Percentiles rank a stretch among this genome's conserved stretches.
Conservation (phyloP, 306 rosid species). For the Hippophae gyantsensis region DNA sequence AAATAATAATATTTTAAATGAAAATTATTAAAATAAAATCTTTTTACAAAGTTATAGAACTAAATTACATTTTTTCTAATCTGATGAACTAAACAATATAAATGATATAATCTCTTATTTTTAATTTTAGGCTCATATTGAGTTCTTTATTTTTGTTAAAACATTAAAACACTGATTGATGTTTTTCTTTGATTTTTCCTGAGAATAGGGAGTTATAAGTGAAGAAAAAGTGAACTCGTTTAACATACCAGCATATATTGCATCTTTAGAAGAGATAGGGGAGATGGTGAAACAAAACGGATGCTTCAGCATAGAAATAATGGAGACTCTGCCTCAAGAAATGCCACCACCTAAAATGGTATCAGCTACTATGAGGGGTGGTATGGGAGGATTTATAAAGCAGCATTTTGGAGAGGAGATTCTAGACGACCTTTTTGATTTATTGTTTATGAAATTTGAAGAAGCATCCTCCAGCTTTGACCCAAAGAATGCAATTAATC, state of each 20-base stretch:
- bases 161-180: not conserved
- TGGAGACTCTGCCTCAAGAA: slow-evolving; percentile 11
- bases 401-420: slow-evolving; percentile 20
- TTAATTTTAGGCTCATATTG: too few species aligned
- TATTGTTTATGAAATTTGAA: slow-evolving; percentile 5
- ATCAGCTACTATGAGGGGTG: not conserved
- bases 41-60: too few species aligned
- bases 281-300: slow-evolving; percentile 9
- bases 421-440: slow-evolving; percentile 17
- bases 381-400: slow-evolving; percentile 7
- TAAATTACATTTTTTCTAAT: too few species aligned
- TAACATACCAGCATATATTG: not conserved
- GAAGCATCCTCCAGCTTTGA: slow-evolving; percentile 1
- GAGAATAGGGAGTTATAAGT: slow-evolving; percentile 8
- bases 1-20: too few species aligned
- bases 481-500: not conserved
- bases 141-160: too few species aligned
- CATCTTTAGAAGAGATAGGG: slow-evolving; percentile 17
- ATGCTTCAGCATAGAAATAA: slow-evolving; percentile 13
- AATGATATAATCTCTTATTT: too few species aligned
- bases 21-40: too few species aligned
- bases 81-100: too few species aligned
- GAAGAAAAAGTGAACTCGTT: slow-evolving; percentile 23
- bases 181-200: not conserved
- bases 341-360: not conserved